Evolutionary conservation across 2,329 filamentous ascomycete genomes (phyloP).

Genomic region (Monosporascus cannonballus): DNA sequence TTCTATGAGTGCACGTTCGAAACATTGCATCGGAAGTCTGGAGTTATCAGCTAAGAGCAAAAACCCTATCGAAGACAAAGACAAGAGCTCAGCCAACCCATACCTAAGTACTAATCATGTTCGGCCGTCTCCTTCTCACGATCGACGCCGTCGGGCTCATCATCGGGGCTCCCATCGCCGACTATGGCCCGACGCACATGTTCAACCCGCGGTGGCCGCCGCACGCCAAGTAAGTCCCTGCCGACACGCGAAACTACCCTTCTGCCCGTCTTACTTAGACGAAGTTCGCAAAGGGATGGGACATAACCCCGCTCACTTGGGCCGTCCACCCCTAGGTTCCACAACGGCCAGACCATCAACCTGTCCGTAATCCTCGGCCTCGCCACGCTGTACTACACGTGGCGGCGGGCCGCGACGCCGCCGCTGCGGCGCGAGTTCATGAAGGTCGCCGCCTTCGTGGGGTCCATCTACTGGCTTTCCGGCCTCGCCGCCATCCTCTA

Average conservation of each 20-base stretch:
- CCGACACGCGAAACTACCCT: not conserved
- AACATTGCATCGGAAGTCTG: not conserved
- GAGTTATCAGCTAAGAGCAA: not conserved
- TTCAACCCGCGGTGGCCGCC: conserved; percentile 39
- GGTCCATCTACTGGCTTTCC: conserved; percentile 36
- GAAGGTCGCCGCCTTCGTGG: conserved; percentile 27
- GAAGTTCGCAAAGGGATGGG: not conserved
- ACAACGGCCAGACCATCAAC: conserved; percentile 36
- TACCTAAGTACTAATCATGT: conserved; percentile 15
- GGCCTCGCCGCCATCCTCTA: conserved; percentile 31
- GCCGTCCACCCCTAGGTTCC: conserved; percentile 23
- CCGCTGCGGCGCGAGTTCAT: conserved; percentile 25
- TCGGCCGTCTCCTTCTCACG: conserved; percentile 35
- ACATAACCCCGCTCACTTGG: conserved; percentile 3
- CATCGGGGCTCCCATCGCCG: conserved; percentile 31
- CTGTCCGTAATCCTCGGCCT: conserved; percentile 33
- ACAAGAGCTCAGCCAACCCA: not conserved
- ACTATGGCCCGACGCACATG: conserved; percentile 35
- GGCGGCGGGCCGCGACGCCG: conserved; percentile 20
- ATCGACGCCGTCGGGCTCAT: conserved; percentile 31
- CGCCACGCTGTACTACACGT: conserved; percentile 34
- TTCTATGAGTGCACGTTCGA: too few species aligned
- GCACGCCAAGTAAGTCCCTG: conserved; percentile 33
- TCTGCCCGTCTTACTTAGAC: too few species aligned
- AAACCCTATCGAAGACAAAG: not conserved